phyloP scores from a whole-genome alignment of 345 rosid genomes.

The Erucastrum elatum region DNA sequence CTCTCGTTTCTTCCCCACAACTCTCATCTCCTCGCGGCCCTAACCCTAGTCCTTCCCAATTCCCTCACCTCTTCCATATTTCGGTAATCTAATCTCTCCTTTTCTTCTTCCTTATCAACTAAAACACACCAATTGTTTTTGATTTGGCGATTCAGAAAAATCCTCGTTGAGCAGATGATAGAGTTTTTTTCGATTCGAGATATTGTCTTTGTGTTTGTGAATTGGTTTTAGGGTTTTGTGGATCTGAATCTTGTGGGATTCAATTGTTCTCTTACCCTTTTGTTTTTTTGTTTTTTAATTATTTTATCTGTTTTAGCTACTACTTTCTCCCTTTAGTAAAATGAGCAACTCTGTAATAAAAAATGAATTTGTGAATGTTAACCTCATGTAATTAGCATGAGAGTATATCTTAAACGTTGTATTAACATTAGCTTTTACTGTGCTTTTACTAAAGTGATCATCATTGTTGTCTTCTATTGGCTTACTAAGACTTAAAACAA shows the following conservation, averaged over 20 bases:
- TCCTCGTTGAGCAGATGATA: not conserved
- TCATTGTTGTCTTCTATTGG: not conserved
- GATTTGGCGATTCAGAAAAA: not conserved
- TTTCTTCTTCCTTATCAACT: not conserved
- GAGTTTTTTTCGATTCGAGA: not conserved
- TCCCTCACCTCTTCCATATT: not conserved
- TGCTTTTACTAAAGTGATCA: conserved; percentile 1
- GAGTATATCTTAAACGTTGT: not conserved
- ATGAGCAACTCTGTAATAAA: not conserved
- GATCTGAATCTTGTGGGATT: not conserved
- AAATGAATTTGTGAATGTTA: not conserved
- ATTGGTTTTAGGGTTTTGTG: not conserved
- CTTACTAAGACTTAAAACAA: not conserved
- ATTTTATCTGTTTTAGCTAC: not conserved
- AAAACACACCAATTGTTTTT: not conserved
- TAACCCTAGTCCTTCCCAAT: not conserved
- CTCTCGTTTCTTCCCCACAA: conserved; percentile 35
- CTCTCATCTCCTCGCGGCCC: conserved; percentile 17
- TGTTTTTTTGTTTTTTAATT: not conserved
- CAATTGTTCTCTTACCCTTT: not conserved
- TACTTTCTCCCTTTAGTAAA: not conserved
- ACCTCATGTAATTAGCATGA: not conserved
- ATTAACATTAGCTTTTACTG: not conserved
- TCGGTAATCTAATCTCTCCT: not conserved
- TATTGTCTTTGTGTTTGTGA: not conserved